Evolutionary conservation across 2,329 filamentous ascomycete species (phyloP).

Genomic region (Chaetomium globosum): DNA sequence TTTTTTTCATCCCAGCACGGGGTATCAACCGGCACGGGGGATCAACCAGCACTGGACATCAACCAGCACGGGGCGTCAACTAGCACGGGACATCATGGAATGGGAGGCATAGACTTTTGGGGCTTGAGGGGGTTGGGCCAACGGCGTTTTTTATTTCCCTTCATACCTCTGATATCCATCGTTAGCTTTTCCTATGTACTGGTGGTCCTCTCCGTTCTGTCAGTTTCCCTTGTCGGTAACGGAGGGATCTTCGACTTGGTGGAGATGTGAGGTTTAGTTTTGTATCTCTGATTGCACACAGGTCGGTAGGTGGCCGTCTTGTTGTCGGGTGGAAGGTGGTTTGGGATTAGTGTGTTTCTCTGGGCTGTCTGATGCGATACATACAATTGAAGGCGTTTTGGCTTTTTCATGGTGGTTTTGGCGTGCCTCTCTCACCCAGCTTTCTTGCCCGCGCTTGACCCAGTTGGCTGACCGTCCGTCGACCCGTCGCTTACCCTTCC

Average conservation of each 20-base stretch:
- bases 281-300: slow-evolving; percentile 7
- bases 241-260: slow-evolving; percentile 3
- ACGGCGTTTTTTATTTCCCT: slow-evolving; percentile 31
- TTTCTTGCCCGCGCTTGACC: not conserved
- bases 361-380: slow-evolving; percentile 1
- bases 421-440: not conserved
- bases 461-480: not conserved
- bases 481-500: not conserved
- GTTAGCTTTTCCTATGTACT: slow-evolving; percentile 23
- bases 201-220: not conserved
- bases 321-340: not conserved
- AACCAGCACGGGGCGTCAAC: too few species aligned
- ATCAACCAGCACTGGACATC: too few species aligned
- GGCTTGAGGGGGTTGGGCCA: slow-evolving; percentile 14
- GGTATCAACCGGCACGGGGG: not conserved
- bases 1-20: slow-evolving; percentile 24
- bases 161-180: slow-evolving; percentile 31
- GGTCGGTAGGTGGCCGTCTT: not conserved
- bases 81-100: slow-evolving; percentile 23
- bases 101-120: slow-evolving; percentile 33
- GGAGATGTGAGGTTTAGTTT: not conserved
- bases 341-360: not conserved
- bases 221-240: not conserved
- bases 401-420: not conserved
- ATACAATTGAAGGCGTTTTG: slow-evolving; percentile 7